Base-by-base conservation (phyloP, 1,284 basidiomycete species). In the Ustilago cynodontis region DNA sequence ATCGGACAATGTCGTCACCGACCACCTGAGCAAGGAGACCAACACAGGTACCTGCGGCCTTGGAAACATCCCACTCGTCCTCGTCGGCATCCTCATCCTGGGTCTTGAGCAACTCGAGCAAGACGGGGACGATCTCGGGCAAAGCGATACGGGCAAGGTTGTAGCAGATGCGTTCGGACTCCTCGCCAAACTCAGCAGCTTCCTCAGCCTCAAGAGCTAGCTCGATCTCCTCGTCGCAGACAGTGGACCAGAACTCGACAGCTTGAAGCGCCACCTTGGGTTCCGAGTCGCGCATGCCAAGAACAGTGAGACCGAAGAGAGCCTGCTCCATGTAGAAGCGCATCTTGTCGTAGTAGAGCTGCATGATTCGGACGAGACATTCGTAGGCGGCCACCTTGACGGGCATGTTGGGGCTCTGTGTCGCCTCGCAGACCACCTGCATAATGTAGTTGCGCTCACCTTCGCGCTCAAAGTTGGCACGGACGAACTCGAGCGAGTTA, bases 361-460 rank as follows among this genome's bases (percentile, higher is more conserved):
- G 92, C 97, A 99, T 99, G 86, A 98, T 96, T 82, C 92, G 91
- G 52, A 99, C 97, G 18, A 99, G 88, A 87, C 94, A 95, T 86
- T 98, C 95, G 85, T 97, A 99, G 16, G 83, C 81, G 13, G 82
- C 79, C 14, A 84, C 81, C 76, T 85, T 83, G 75, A 85, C 80
- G 43, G 77, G 57, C 88, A 98, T 94, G 58, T 98, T 94, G 50
- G 90, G 87, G 18, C 92, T 90, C 87, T 99, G 97, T 0, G 97
- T 99, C 0, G 96, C 97, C 86, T 99, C 97, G 86, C 96, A 99
- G 28, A 99, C 94, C 57, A 99, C 95, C 88, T 99, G 97, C 97
- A 99, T 99, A 87, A 99, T 99, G 88, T 98, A 99, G 88, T 98
- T 99, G 60, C 96, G 91, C 87, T 99, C 96, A 69, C 97, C 96